Evolutionary conservation across 371 early-diverging fungal species (phyloP), one percentile per base, ranked within the genome.

Genomic region (Syncephalastrum monosporum): DNA sequence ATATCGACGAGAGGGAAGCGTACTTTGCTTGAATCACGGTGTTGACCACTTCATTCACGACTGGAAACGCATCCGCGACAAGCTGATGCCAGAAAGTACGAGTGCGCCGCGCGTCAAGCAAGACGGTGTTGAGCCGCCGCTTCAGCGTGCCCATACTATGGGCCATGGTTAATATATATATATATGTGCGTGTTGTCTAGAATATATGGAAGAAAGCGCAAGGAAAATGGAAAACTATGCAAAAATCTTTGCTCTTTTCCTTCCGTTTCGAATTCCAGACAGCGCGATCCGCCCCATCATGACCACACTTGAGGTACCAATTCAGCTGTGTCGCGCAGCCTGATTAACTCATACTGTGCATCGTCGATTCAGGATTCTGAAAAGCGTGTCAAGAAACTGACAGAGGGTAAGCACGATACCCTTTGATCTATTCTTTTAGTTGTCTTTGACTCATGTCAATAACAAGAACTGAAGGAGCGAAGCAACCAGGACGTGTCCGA

Each of bases 21-120:
- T 59, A 74, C 78, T 59, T 66, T 55, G 71, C 65, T 53, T 74
- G 75, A 17, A 78, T 71, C 12, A 67, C 60, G 1, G 73, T 42
- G 62, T 78, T 78, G 25, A 71, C 65, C 5, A 78, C 53, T 8
- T 57, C 53, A 47, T 72, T 74, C 4, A 69, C 78, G 17, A 25
- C 19, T 13, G 75, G 57, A 21, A 74, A 72, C 3, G 63, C 65
- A 47, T 78, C 71, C 3, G 60, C 47, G 47, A 72, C 71, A n/a
- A 78, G 57, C 47, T 74, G 75, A 13, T 71, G 50, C 78, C 78
- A 78, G 16, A 54, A 64, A 13, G 55, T 50, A 6, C 71, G 58
- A 19, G 75, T 52, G 21, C 69, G 67, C 29, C 67, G 64, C 44
- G 74, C 68, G 3, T 78, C 78, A 46, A 67, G 63, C 15, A 78